Percentiles rank a stretch among this genome's conserved stretches.
Evolutionary conservation across 2,329 filamentous ascomycete species (phyloP).

Genomic region (Boeremia exigua): DNA sequence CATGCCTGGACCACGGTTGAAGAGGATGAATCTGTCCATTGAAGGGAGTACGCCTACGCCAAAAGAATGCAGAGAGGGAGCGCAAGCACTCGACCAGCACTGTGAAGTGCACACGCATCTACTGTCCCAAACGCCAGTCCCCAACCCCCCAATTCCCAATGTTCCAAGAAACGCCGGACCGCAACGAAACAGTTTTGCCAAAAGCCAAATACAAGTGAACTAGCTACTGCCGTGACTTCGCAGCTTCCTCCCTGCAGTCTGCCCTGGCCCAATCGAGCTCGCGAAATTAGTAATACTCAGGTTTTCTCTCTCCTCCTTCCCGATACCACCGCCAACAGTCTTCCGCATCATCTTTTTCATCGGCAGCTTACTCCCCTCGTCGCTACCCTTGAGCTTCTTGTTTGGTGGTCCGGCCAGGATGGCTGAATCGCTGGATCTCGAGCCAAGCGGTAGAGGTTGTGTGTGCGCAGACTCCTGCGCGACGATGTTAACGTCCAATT

Average conservation of each 20-base stretch:
- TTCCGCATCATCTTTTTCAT: slow-evolving; percentile 54
- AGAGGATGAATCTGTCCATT: not conserved
- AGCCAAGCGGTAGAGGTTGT: slow-evolving; percentile 41
- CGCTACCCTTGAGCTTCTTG: slow-evolving; percentile 52
- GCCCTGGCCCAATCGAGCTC: slow-evolving; percentile 48
- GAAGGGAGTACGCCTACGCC: not conserved
- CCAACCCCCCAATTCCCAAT: not conserved
- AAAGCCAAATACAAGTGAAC: not conserved
- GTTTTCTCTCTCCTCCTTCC: slow-evolving; percentile 49
- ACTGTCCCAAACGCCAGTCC: not conserved
- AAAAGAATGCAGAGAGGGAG: slow-evolving; percentile 10
- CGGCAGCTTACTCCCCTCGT: slow-evolving; percentile 50
- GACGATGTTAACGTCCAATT: slow-evolving; percentile 57
- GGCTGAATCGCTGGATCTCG: slow-evolving; percentile 37
- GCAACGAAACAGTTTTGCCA: not conserved
- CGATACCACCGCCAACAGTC: slow-evolving; percentile 42
- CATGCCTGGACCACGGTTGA: not conserved
- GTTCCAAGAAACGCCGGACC: not conserved
- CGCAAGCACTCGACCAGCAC: slow-evolving; percentile 1
- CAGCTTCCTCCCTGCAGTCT: slow-evolving; percentile 45
- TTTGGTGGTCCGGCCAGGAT: slow-evolving; percentile 44
- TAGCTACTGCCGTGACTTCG: slow-evolving; percentile 45
- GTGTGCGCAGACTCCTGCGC: slow-evolving; percentile 40
- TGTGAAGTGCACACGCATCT: slow-evolving; percentile 9
- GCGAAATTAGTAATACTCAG: slow-evolving; percentile 49